phyloP scores from a whole-genome alignment of 129 eudicot species.

The Apium graveolens region DNA sequence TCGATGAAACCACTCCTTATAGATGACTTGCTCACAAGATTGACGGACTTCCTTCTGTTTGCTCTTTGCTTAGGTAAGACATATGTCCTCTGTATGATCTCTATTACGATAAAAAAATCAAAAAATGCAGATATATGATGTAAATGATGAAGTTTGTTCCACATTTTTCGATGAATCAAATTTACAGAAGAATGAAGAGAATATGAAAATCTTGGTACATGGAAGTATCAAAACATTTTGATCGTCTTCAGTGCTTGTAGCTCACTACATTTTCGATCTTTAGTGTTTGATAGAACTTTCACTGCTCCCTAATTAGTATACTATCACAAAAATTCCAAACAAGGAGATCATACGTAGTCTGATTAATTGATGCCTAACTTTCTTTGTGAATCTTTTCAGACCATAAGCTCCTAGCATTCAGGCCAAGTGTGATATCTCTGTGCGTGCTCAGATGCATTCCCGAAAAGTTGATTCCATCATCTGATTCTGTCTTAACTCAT shows the following conservation, averaged over 20 bases:
- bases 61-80: constrained; percentile 35
- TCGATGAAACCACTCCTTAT: constrained; percentile 9
- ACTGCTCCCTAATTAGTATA: too few species aligned
- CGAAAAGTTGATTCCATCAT: constrained; percentile 19
- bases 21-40: constrained; percentile 18
- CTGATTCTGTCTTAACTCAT: constrained; percentile 17
- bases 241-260: too few species aligned
- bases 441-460: constrained; percentile 32
- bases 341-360: too few species aligned
- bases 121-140: neutral
- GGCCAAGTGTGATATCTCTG: constrained; percentile 43
- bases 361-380: neutral
- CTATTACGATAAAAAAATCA: neutral
- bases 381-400: constrained; percentile 23
- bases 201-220: too few species aligned
- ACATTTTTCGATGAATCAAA: neutral
- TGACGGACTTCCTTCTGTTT: constrained; percentile 31
- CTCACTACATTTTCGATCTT: too few species aligned
- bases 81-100: neutral
- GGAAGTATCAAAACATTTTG: too few species aligned
- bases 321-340: too few species aligned
- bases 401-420: constrained; percentile 28
- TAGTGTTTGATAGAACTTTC: too few species aligned
- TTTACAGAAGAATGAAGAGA: neutral
- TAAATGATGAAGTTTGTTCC: neutral